Evolutionary conservation across 2,329 filamentous ascomycete genomes (phyloP).

Genomic region (Diaporthe batatas): DNA sequence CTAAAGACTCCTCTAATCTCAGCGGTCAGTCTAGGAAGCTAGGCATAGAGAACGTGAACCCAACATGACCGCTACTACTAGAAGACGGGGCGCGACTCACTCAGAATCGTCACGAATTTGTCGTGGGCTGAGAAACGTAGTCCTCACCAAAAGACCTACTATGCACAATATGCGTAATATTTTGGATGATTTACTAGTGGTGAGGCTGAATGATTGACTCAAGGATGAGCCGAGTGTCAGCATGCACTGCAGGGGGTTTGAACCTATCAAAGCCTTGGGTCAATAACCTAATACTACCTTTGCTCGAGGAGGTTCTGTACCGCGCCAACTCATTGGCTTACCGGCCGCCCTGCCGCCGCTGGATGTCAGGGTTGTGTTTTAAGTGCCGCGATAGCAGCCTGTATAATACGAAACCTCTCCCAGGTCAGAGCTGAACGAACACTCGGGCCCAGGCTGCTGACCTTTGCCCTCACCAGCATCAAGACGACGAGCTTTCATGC

Average conservation of each 20-base stretch:
- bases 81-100: too few relatives aligned
- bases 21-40: too few relatives aligned
- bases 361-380: constrained; percentile 7
- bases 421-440: neutral
- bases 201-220: neutral
- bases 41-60: too few relatives aligned
- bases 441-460: neutral
- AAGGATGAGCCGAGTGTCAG: neutral
- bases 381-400: neutral
- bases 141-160: too few relatives aligned
- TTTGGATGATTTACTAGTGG: neutral
- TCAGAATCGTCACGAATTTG: too few relatives aligned
- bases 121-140: too few relatives aligned
- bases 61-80: too few relatives aligned
- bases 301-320: neutral
- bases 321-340: constrained; percentile 3
- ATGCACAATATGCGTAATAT: neutral
- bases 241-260: constrained; percentile 1
- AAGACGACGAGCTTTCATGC: neutral
- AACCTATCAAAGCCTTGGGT: constrained; percentile 13
- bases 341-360: neutral
- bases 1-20: too few relatives aligned
- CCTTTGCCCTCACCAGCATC: neutral
- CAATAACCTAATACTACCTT: neutral
- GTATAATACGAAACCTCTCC: constrained; percentile 3